Evolutionary conservation across 2,329 filamentous ascomycete species (phyloP), one percentile per base, ranked within the genome.

Genomic region (Sporothrix variecibatus): DNA sequence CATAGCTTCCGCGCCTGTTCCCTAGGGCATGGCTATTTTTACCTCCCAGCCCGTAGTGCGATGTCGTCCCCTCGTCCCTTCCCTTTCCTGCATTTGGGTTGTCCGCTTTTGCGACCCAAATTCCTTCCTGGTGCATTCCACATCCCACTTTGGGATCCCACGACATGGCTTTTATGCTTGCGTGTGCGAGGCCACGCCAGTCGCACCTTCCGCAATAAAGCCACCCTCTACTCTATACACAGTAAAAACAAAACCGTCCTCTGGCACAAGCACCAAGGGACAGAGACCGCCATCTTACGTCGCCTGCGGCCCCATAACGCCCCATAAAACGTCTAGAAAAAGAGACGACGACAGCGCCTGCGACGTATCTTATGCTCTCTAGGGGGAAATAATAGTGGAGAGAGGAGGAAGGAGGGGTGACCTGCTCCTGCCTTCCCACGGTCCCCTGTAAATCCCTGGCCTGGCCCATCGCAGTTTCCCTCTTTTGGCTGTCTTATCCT

Each of bases 401-500:
- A 53, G 72, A 62, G 43, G 28, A 72, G 40, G 43, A 72, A 51
- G 71, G 74, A 68, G 72, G 71, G 74, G 67, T 67, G 62, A 34
- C 26, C 26, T 34, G 65, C 26, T 49, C 40, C 64, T 68, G 40
- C 64, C 64, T 68, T n/a, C 31, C 40, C 53, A 28, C 26, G 8
- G 15, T 28, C 56, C 56, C 70, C 40, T 51, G 40, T 38, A 49
- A 74, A 20, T 51, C 53, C 72, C n/a, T 58, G 73, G 68, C 64
- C 71, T 60, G 69, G 68, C 56, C 71, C 64, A 73, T 76, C 70
- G 75, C 64, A 40, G 75, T 71, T 72, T 73, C 68, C 74, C 62
- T 60, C 26, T 49, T 67, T n/a, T 73, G 72, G 68, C 70, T 71
- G 73, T 76, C 75, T 74, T 51, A 56, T 73, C 69, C 75, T 77